These are phyloP conservation scores for Rhizoclosmatium sp. DNA, from an alignment of 192 early-diverging fungal genomes.

Conservation along the genomic window DNA sequence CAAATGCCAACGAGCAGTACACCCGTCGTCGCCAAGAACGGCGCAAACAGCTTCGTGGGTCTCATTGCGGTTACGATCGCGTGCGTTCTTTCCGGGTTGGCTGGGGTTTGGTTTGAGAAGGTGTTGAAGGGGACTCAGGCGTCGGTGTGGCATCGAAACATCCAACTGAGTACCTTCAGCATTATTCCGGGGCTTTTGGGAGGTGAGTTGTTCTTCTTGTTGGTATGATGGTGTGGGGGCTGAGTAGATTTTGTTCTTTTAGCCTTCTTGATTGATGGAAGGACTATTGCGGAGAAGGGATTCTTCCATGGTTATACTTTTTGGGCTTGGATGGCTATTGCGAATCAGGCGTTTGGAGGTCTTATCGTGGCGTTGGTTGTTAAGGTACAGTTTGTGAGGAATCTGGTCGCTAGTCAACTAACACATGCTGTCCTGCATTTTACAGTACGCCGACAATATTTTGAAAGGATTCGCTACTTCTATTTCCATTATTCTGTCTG, in stretches of 20 bases:
- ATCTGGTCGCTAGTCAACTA: too few species aligned
- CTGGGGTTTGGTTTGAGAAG: conserved; percentile 99
- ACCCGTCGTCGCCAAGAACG: not conserved
- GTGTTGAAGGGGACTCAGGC: conserved; percentile 88
- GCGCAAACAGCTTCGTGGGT: conserved; percentile 68
- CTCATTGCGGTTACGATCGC: conserved; percentile 82
- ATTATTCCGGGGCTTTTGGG: conserved; percentile 79
- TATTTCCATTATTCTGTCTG: conserved; percentile 93
- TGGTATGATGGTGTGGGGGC: conserved; percentile 47
- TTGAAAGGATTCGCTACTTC: conserved; percentile 99
- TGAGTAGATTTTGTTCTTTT: not conserved
- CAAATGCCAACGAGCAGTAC: conserved; percentile 67
- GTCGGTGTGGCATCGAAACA: conserved; percentile 90
- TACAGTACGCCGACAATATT: conserved; percentile 91
- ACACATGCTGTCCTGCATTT: not conserved
- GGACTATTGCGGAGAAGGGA: conserved; percentile 65
- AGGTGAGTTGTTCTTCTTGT: conserved; percentile 87
- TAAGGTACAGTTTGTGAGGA: conserved; percentile 52
- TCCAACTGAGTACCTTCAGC: conserved; percentile 77
- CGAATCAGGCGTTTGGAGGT: conserved; percentile 90
- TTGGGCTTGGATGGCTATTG: conserved; percentile 84
- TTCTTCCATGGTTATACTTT: conserved; percentile 93
- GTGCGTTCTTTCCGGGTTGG: conserved; percentile 93
- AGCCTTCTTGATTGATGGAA: conserved; percentile 79
- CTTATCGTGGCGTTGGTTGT: conserved; percentile 96